Percentiles rank a stretch among this genome's conserved stretches.
These are phyloP conservation scores for Trichoderma aggressivum DNA, from an alignment of 2,329 filamentous ascomycete species.

Conservation along the genomic window DNA sequence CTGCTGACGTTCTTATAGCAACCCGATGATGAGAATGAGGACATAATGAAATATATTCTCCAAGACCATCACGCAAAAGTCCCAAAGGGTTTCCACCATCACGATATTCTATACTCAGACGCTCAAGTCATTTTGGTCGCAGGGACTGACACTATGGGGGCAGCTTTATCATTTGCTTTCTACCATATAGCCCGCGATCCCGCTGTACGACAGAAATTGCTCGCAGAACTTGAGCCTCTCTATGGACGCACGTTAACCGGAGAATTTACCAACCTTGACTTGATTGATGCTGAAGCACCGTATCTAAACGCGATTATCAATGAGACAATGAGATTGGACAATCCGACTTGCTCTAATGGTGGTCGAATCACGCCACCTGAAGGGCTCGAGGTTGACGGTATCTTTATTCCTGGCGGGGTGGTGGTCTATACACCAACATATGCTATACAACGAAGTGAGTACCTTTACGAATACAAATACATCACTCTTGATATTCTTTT, in stretches of 20 bases:
- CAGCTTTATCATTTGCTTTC: neutral
- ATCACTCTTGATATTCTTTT: neutral
- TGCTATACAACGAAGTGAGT: constrained; percentile 1
- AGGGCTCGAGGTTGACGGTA: constrained; percentile 27
- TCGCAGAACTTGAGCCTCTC: constrained; percentile 14
- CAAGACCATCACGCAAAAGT: constrained; percentile 24
- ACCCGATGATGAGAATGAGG: constrained; percentile 22
- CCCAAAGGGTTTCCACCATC: constrained; percentile 23
- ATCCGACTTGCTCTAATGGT: constrained; percentile 28
- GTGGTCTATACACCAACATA: neutral
- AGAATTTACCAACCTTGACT: constrained; percentile 24
- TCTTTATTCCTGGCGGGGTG: constrained; percentile 28
- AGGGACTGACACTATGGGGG: constrained; percentile 11
- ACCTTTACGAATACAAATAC: too few relatives aligned
- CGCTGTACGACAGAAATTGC: constrained; percentile 17
- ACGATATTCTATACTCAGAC: constrained; percentile 25
- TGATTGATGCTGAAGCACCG: constrained; percentile 17
- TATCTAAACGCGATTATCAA: constrained; percentile 29
- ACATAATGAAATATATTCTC: constrained; percentile 27
- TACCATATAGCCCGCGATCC: neutral
- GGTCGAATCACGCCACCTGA: constrained; percentile 25
- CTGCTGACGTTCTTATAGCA: neutral
- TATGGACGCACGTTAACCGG: constrained; percentile 21
- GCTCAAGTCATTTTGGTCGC: constrained; percentile 24
- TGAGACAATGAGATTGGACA: constrained; percentile 31